Base-by-base conservation (phyloP, 352 stramenopile genomes). In the Saprolegnia parasitica region DNA sequence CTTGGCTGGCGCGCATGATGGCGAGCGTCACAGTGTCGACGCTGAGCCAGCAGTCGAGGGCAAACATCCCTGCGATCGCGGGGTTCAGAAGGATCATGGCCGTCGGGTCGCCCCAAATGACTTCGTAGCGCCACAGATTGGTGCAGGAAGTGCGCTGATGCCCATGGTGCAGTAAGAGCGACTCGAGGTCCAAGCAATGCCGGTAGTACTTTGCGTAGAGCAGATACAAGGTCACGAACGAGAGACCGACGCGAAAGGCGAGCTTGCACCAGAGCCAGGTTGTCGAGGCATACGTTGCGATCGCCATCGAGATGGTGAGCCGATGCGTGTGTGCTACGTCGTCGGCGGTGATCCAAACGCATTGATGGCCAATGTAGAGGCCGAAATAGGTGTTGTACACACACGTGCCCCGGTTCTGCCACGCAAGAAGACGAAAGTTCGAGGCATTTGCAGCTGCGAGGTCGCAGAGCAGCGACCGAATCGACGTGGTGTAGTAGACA, bases 391-490 rank as follows among this genome's bases (percentile, higher is more conserved):
- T 55, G 47, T 55, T 55, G 24, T 55, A 55, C 24, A 55, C 47
- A 55, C 47, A 55, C n/a, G 47, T 55, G 47, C 47, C 47, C 24
- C 47, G 47, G 24, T 55, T 55, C n/a, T 55, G 47, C 47, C 47
- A 55, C 24, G n/a, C n/a, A 29, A 29, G 24, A 29, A 29, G 24
- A 5, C 5, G 47, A 35, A 35, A 35, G 29, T 5, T 35, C 29
- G 47, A 55, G n/a, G 47, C n/a, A 5, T 55, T 55, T 2, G 24
- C 24, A 2, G 47, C 47, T 5, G 47, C 47, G n/a, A 55, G 24
- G 5, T 23, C n/a, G 47, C 47, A 55, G 24, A 55, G 24, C n/a
- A 55, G n/a, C n/a, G 5, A 23, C 5, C 47, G 47, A 55, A 55
- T 55, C 2, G n/a, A 23, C 24, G n/a, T 29, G n/a, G 47, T 23